Evolutionary conservation across 129 eudicot genomes (phyloP), one percentile per base, ranked within the genome.

Genomic region (Chrysanthemum lavandulifolium): DNA sequence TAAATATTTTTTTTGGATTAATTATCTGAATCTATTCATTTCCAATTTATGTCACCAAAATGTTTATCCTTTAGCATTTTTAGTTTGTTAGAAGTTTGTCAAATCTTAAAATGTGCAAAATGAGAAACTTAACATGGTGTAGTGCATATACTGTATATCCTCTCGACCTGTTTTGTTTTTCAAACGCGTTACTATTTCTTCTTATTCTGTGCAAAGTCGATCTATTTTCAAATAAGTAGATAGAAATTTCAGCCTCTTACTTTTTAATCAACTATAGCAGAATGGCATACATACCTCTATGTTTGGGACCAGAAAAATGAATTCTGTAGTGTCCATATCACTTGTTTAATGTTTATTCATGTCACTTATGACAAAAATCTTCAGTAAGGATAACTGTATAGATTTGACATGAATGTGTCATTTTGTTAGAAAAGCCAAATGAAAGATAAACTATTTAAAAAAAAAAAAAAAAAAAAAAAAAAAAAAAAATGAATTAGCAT

Each of bases 1-100:
- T 77, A 51, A 77, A 77, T 68, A 53, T 43, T 45, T 57, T 71
- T 54, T 33, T 6, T 36, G 43, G 8, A 36, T 6, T 6, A 40
- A 9, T 21, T 10, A 18, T 40, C 36, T 71, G 57, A 47, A 76
- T 59, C 45, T 13, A 61, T 59, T 59, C 50, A 29, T 69, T 66
- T 45, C 49, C 6, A 19, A 31, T 60, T 33, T 33, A 47, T 47
- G 65, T 43, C 19, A 10, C 50, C 40, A 49, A 76, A 48, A 48
- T 60, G 50, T 69, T 50, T 6, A 51, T 18, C 7, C 11, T 73
- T 58, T 67, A 6, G 16, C 18, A 23, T 10, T 33, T 43, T 45
- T 43, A 10, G 50, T 9, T 27, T 61, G 31, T 57, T 63, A 63
- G 50, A 45, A 63, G 68, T 65, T 54, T 55, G 73, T 67, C 48